Base-by-base conservation (phyloP, 148 eudicot species). In the Spergularia marina region DNA sequence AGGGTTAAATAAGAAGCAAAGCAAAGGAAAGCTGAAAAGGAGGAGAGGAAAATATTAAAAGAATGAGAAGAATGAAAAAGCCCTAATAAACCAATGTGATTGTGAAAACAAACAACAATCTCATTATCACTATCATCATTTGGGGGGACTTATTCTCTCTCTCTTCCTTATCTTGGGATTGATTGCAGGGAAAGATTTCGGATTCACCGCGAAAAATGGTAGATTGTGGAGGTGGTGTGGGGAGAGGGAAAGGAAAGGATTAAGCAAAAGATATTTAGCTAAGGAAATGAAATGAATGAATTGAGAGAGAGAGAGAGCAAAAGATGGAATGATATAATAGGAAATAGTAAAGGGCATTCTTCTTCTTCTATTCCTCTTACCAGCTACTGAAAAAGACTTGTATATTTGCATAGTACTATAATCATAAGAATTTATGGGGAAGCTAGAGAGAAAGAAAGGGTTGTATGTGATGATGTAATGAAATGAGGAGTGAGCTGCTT, bases 301-400 rank as follows among this genome's bases (percentile, higher is more conserved):
- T 44, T 58, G 61, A 69, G 75, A 65, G 74, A 73, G 61, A 69
- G 75, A 65, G 74, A 73, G 23, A 69, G 47, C 55, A 69, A 56
- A 30, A 30, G 36, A 30, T 30, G 36, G 36, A 30, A 30, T 30
- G 36, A 30, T 30, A 30, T 30, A 30, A 70, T 62, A 52, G 14
- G 20, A 53, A n/a, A 62, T 70, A 53, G 7, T 23, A 39, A 74
- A 18, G 2, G 6, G 6, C 16, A n/a, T n/a, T 56, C 12, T 18
- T 15, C 40, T 7, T 44, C 83, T 41, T 68, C 65, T 77, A 59
- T 73, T 16, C 66, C 75, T 71, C 77, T 78, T 77, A 89, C 92
- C 91, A 86, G 89, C 82, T 77, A 77, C 82, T 86, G 96, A 91
- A 78, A 74, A 83, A 77, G 91, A 91, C 89, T 51, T 63, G 12